Percentiles rank a stretch among this genome's conserved stretches.
Evolutionary conservation across 2,329 filamentous ascomycete species (phyloP).

Genomic region (Scedosporium boydii): DNA sequence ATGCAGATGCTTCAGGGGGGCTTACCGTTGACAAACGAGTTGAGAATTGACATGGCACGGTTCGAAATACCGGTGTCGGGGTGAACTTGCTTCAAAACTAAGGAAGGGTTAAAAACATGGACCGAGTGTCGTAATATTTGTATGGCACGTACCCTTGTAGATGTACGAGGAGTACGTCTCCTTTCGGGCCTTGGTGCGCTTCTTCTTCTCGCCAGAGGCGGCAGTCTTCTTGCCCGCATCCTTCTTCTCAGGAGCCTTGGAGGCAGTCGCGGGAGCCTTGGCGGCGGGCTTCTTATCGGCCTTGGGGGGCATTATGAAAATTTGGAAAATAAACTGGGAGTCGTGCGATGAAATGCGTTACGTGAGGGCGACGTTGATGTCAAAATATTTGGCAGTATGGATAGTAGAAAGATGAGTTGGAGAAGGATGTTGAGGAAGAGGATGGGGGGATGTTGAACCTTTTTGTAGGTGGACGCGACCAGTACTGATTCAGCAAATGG

Average conservation of each 20-base stretch:
- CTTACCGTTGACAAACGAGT: slow-evolving; percentile 98
- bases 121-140: background rate
- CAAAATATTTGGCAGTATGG: slow-evolving; percentile 14
- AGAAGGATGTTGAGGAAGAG: slow-evolving; percentile 32
- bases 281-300: slow-evolving; percentile 97
- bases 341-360: slow-evolving; percentile 10
- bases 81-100: slow-evolving; percentile 99
- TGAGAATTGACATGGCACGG: slow-evolving; percentile 98
- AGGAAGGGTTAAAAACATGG: slow-evolving; percentile 19
- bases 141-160: slow-evolving; percentile 73
- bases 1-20: slow-evolving; percentile 6
- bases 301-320: slow-evolving; percentile 86
- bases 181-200: slow-evolving; percentile 99
- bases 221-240: slow-evolving; percentile 99
- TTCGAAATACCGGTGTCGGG: slow-evolving; percentile 99
- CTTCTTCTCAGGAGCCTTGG: slow-evolving; percentile 83
- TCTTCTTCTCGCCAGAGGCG: slow-evolving; percentile 97
- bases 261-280: slow-evolving; percentile 78
- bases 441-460: slow-evolving; percentile 43
- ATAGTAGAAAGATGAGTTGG: slow-evolving; percentile 8
- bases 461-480: slow-evolving; percentile 52
- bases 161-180: slow-evolving; percentile 99
- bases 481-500: slow-evolving; percentile 41
- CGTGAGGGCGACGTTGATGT: slow-evolving; percentile 9
- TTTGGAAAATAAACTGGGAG: slow-evolving; percentile 14